Conservation (phyloP, 345 rosid genomes). For the Lumnitzera racemosa region DNA sequence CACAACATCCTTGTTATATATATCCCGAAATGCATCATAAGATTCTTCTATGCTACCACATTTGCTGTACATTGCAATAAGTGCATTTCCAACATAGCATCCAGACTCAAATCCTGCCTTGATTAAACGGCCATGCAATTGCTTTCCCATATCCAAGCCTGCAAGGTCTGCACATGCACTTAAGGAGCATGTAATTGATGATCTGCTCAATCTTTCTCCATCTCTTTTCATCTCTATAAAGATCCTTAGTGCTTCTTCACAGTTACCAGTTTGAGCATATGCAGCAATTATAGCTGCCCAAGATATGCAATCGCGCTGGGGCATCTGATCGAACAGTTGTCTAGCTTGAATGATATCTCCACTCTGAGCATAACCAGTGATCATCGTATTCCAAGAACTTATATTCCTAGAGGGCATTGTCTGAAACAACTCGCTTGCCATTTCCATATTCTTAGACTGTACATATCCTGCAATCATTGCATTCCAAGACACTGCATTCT, state of each 20-base stretch:
- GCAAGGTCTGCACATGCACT: slow-evolving; percentile 25
- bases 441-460: slow-evolving; percentile 6
- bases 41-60: slow-evolving; percentile 26
- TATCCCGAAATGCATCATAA: slow-evolving; percentile 19
- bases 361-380: slow-evolving; percentile 24
- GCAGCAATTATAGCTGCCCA: slow-evolving; percentile 31
- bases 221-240: slow-evolving; percentile 14
- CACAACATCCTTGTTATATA: slow-evolving; percentile 19
- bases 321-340: slow-evolving; percentile 21
- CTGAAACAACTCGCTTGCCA: slow-evolving; percentile 20
- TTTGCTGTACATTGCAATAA: slow-evolving; percentile 26
- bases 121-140: slow-evolving; percentile 19
- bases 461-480: slow-evolving; percentile 19
- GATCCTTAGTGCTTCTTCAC: slow-evolving; percentile 19
- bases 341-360: slow-evolving; percentile 17
- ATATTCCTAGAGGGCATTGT: slow-evolving; percentile 22
- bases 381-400: slow-evolving; percentile 32
- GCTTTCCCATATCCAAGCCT: slow-evolving; percentile 21
- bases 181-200: slow-evolving; percentile 18
- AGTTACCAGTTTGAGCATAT: slow-evolving; percentile 24
- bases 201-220: slow-evolving; percentile 12
- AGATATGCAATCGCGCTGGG: slow-evolving; percentile 22
- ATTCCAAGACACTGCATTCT: slow-evolving; percentile 20
- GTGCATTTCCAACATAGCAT: slow-evolving; percentile 25
- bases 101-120: slow-evolving; percentile 23